phyloP scores from a whole-genome alignment of 2,329 filamentous ascomycete genomes.

The Seiridium unicorne region DNA sequence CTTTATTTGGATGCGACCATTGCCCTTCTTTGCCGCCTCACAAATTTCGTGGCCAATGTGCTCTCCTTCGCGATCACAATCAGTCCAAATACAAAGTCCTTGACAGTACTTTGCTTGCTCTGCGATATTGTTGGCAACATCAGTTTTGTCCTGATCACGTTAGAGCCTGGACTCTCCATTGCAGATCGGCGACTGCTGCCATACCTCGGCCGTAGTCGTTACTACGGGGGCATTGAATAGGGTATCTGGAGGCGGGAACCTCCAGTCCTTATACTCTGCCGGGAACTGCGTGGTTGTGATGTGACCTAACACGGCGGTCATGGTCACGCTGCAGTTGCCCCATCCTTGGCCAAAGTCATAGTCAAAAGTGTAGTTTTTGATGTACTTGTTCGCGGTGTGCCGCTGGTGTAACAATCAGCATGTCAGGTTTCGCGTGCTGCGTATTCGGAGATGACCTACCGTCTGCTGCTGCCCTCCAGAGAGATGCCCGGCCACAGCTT shows the following conservation, averaged over 20 bases:
- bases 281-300: constrained; percentile 79
- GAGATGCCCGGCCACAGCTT: constrained; percentile 87
- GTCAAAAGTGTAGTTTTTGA: constrained; percentile 92
- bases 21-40: constrained; percentile 73
- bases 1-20: constrained; percentile 73
- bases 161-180: neutral
- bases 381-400: constrained; percentile 69
- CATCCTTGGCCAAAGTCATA: constrained; percentile 82
- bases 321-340: constrained; percentile 81
- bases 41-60: constrained; percentile 93
- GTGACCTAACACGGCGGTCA: constrained; percentile 92
- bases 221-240: constrained; percentile 81
- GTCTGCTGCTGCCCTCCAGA: constrained; percentile 59
- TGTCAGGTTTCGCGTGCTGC: neutral
- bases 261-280: constrained; percentile 74
- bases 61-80: constrained; percentile 96
- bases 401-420: constrained; percentile 44
- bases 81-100: constrained; percentile 93
- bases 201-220: constrained; percentile 65
- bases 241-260: constrained; percentile 70
- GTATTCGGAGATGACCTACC: neutral
- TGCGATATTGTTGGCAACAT: constrained; percentile 82
- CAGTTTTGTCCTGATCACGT: constrained; percentile 64
- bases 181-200: constrained; percentile 13
- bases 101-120: constrained; percentile 70